A percentile compares a stretch with the other conserved stretches of the same genome.
Evolutionary conservation across 371 early-diverging fungal species (phyloP).

Genomic region (Homolaphlyctis polyrhiza): DNA sequence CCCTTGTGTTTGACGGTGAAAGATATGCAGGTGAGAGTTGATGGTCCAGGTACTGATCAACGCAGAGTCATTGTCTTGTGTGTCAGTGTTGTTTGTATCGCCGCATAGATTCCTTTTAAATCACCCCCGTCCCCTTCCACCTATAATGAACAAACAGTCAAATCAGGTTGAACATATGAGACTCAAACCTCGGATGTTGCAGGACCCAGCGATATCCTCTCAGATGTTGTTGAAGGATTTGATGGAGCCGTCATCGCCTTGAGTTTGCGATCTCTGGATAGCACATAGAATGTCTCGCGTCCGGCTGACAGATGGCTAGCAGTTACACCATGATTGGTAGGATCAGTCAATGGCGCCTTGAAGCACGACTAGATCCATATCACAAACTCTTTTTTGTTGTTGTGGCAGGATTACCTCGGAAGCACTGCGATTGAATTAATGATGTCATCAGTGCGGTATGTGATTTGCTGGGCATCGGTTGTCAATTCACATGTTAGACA

Average conservation of each 20-base stretch:
- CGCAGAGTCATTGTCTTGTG: too few relatives aligned
- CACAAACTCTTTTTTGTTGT: not conserved
- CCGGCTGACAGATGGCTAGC: constrained; percentile 24
- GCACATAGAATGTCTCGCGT: constrained; percentile 24
- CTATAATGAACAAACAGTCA: not conserved
- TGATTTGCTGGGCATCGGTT: constrained; percentile 8
- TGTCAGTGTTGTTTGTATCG: too few relatives aligned
- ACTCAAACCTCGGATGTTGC: constrained; percentile 9
- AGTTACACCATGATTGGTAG: too few relatives aligned
- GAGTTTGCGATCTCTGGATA: constrained; percentile 24
- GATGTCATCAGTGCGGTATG: constrained; percentile 19
- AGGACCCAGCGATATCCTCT: constrained; percentile 6
- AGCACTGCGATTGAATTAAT: constrained; percentile 21
- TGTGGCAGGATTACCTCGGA: constrained; percentile 13
- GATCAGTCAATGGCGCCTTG: too few relatives aligned
- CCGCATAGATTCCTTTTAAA: too few relatives aligned
- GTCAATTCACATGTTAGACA: not conserved
- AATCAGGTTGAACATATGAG: not conserved
- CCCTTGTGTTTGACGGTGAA: constrained; percentile 18
- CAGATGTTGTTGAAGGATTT: not conserved
- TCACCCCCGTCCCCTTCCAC: not conserved
- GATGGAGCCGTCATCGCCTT: constrained; percentile 19
- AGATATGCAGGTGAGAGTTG: constrained; percentile 17
- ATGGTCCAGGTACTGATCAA: constrained; percentile 25
- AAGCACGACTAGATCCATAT: too few relatives aligned